Base-by-base conservation (phyloP, 768 basidiomycete genomes). In the Leccinum disarticulatum region DNA sequence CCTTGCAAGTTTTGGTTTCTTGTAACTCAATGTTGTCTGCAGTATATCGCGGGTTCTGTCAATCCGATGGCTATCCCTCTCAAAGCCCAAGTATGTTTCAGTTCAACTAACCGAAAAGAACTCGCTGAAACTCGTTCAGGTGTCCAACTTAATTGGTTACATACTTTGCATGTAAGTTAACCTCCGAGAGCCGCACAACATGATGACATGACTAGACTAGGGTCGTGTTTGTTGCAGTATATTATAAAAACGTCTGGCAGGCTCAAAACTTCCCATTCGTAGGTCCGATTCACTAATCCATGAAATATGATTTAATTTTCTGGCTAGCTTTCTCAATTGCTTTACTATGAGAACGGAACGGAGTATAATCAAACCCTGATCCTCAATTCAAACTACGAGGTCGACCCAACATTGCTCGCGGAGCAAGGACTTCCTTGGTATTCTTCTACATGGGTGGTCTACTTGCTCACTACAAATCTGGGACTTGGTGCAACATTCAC, bases 261-360 rank as follows among this genome's bases (percentile, higher is more conserved):
- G 80, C 79, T 2, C 81, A 85, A 65, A 80, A 76, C 64, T 86
- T 87, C 77, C 85, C 86, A 4, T 86, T 85, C 73, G 75, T 79
- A 68, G 49, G 69, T 59, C 2, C 82, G 81, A 71, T 68, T 69
- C 49, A 53, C 51, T 15, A 17, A 55, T 27, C 48, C 3, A 5
- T 19, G 15, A 6, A 9, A 9, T 25, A 7, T 30, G 10, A 22
- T 9, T 31, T 54, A 6, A 22, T 36, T 35, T 31, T 35, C 61
- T 76, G 3, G 11, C 13, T 33, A 72, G 69, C 71, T 84, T n/a
- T 80, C 81, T 1, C 83, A 84, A 55, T 65, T 74, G 9, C 70
- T 85, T 8, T 84, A 79, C 68, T 77, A 80, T 64, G 75, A 81
- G 65, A 81, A 86, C 54, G 83, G 83, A 3, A 79, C 82, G 0